Conservation (phyloP, 2,329 filamentous ascomycete species). For the Cyphellophora attinorum region DNA sequence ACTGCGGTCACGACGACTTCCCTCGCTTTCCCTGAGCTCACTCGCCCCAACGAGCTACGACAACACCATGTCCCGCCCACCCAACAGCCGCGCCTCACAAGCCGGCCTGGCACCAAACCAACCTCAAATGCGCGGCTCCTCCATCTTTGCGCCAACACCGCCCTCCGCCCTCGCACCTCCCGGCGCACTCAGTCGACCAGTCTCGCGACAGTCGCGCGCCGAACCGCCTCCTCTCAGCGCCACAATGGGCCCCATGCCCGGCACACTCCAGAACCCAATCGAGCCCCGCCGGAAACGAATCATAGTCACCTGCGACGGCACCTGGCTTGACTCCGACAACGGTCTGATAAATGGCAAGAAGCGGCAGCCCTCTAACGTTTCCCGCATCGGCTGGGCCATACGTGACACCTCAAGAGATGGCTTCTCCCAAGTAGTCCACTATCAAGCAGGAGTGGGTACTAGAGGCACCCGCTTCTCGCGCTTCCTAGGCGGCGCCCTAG, state of each 20-base stretch:
- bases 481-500: slow-evolving; percentile 16
- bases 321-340: slow-evolving; percentile 25
- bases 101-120: slow-evolving; percentile 13
- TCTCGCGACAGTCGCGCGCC: slow-evolving; percentile 11
- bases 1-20: neutral
- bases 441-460: slow-evolving; percentile 32
- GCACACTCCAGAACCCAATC: slow-evolving; percentile 13
- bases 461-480: slow-evolving; percentile 12
- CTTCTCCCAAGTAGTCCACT: slow-evolving; percentile 30
- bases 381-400: slow-evolving; percentile 26
- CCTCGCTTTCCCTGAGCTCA: neutral
- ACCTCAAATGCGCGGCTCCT: slow-evolving; percentile 11
- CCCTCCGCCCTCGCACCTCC: slow-evolving; percentile 7
- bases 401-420: slow-evolving; percentile 23
- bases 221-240: slow-evolving; percentile 17
- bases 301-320: slow-evolving; percentile 28
- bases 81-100: slow-evolving; percentile 10
- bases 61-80: slow-evolving; percentile 11
- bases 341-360: slow-evolving; percentile 18
- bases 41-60: slow-evolving; percentile 3
- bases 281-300: slow-evolving; percentile 21
- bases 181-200: neutral
- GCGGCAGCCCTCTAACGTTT: slow-evolving; percentile 29
- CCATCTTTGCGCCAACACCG: slow-evolving; percentile 7
- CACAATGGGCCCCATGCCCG: slow-evolving; percentile 17